Conservation (phyloP, 2,329 filamentous ascomycete species). For the Lasiodiplodia hormozganensis region DNA sequence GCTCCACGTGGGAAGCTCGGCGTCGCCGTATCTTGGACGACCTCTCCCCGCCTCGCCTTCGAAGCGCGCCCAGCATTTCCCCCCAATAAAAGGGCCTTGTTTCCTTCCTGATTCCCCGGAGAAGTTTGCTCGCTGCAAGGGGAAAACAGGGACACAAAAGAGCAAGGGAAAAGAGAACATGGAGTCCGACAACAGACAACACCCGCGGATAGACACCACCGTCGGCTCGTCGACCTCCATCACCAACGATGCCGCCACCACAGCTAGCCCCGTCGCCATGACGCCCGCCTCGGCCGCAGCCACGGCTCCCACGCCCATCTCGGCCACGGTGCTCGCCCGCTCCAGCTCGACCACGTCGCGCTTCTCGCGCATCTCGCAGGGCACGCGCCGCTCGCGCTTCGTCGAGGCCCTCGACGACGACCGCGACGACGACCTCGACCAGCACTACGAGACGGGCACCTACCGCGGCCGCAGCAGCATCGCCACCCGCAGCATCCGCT, state of each 20-base stretch:
- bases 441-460: background rate
- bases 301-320: background rate
- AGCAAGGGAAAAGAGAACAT: background rate
- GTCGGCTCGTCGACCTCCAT: background rate
- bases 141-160: background rate
- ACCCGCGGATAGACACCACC: constrained; percentile 13
- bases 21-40: background rate
- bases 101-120: background rate
- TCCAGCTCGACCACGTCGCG: constrained; percentile 5
- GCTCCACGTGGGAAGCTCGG: constrained; percentile 21
- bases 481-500: background rate
- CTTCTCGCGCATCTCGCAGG: constrained; percentile 20
- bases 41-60: background rate
- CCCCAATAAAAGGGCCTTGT: background rate
- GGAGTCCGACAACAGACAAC: background rate
- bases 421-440: constrained; percentile 7
- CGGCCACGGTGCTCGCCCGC: background rate
- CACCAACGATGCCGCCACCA: background rate
- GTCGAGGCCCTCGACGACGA: constrained; percentile 18
- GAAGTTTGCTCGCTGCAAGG: background rate
- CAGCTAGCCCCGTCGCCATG: constrained; percentile 6
- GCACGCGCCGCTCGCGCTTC: constrained; percentile 25
- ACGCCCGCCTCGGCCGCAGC: background rate
- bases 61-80: no score
- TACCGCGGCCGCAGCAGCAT: constrained; percentile 7